Evolutionary conservation across 176 grass and related monocot genomes (phyloP), one percentile per base, ranked within the genome.

Genomic region (Oryza glumipatula): DNA sequence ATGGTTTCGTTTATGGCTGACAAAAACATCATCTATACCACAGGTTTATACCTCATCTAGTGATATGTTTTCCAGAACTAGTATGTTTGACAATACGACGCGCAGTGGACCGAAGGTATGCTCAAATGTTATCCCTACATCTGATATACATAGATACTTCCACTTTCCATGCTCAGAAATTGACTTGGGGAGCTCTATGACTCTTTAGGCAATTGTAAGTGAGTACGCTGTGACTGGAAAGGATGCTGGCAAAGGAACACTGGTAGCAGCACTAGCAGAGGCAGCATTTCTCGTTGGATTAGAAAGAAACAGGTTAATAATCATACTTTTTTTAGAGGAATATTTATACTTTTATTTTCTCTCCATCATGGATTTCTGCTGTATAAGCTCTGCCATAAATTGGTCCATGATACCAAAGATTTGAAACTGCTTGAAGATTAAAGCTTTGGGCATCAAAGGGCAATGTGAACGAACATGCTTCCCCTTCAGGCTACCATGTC

Each of bases 251-350:
- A 87, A 63, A 76, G 96, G 90, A 85, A 98, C 93, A 66, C 93
- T 98, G 76, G 70, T 94, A 78, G 96, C 93, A 61, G 88, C 96
- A 80, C 80, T 98, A 43, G 95, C 90, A 66, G 95, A 98, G 82
- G 96, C 96, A 72, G 96, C 85, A 72, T 98, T 95, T 88, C 96
- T 95, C 0, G 86, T 95, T 88, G 96, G 93, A 72, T 76, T 98
- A 78, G 96, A 95, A 83, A 95, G 80, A 61, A 98, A 98, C 83
- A 98, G 96, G 36, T 38, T 6, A 60, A 60, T 60, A 9, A 58
- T 72, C 76, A 7, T 74, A 88, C 67, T 58, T 14, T 19, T 85
- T 32, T 32, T 32, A 32, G 2, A 38, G 17, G 19, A 60, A 60
- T 60, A 9, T 60, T 72, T 79, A 7, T 74, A 88, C 67, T 58